Base-by-base conservation (phyloP, 257 asterid species). In the Buddleja alternifolia region DNA sequence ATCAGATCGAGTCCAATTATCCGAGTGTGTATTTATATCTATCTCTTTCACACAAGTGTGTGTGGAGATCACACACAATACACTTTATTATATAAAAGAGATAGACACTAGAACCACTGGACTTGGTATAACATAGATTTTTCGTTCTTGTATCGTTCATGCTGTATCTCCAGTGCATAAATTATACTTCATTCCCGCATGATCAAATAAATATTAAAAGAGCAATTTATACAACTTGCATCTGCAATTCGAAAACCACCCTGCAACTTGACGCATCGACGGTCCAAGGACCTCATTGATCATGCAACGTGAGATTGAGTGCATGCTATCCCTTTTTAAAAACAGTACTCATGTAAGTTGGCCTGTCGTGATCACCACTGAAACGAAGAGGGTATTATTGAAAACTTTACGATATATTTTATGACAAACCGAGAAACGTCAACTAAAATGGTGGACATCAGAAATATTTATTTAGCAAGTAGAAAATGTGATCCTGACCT, bases 351-450 rank as follows among this genome's bases (percentile, higher is more conserved):
- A 70, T 50, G 69, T 75, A 78, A 25, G 86, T 83, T 1, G 78
- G 1, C 77, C 73, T 15, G 76, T 84, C 89, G 40, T 84, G 86
- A 75, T 84, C 89, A 4, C 89, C 89, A 9, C 89, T 83, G 57
- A 10, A 72, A 63, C 34, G 4, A 10, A 64, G 16, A 14, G 57
- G 11, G 47, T 16, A 24, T 19, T 9, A 23, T 45, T 25, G 9
- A 11, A 55, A 4, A 55, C 10, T 23, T 54, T 17, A 2, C 8
- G 2, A 15, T 17, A 7, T 17, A 29, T 29, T 29, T 6, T 19
- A 3, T 51, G 42, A 8, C n/a, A 11, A 32, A 29, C 2, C 34
- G 34, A 29, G 34, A 29, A 29, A 29, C 2, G 5, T 29, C n/a
- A 29, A 5, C 5, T 29, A 29, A 5, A 29, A 5, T 29, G 2